Conservation (phyloP, 2,329 filamentous ascomycete genomes). For the Fusarium bulbicola region DNA sequence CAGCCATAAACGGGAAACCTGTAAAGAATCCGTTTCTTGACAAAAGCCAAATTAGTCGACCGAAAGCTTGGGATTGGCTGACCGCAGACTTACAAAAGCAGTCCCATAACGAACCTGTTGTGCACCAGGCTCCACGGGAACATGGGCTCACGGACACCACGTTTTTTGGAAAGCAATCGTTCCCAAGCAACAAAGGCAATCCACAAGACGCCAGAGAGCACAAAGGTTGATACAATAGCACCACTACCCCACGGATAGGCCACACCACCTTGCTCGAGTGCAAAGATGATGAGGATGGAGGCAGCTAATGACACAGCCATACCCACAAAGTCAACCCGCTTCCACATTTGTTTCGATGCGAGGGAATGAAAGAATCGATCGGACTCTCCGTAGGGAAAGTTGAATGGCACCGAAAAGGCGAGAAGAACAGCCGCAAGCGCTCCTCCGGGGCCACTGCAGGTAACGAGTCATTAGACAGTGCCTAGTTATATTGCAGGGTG, state of each 20-base stretch:
- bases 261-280: constrained; percentile 55
- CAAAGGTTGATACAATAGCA: constrained; percentile 46
- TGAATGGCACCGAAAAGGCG: constrained; percentile 2
- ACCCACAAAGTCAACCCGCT: constrained; percentile 31
- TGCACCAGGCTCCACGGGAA: neutral
- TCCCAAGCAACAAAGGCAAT: constrained; percentile 20
- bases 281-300: constrained; percentile 57
- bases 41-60: neutral
- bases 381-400: constrained; percentile 1
- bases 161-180: neutral
- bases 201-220: constrained; percentile 3
- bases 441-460: neutral
- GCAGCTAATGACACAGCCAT: constrained; percentile 49
- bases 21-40: constrained; percentile 6
- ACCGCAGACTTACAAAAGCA: neutral
- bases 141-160: neutral
- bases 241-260: constrained; percentile 54
- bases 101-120: neutral
- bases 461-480: too few relatives aligned
- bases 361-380: neutral
- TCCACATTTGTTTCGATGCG: neutral
- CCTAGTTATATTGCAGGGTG: neutral
- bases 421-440: constrained; percentile 5
- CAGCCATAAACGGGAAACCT: constrained; percentile 26
- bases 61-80: neutral